Conservation (phyloP, 805 yeast species). For the Nakazawaea siamensis region DNA sequence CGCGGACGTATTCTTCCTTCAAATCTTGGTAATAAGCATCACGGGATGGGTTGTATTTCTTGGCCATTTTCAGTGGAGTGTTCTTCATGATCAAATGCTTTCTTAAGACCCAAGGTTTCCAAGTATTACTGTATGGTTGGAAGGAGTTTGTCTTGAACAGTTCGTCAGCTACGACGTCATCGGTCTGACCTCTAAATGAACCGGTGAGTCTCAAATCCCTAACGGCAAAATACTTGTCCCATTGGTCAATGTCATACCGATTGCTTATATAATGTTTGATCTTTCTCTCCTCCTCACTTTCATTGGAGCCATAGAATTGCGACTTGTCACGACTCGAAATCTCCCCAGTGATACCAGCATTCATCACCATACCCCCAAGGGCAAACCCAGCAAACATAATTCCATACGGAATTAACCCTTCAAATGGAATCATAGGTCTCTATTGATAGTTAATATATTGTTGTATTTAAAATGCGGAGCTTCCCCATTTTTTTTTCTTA, state of each 20-base stretch:
- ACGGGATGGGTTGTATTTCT: conserved; percentile 24
- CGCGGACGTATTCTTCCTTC: conserved; percentile 26
- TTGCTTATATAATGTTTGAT: conserved; percentile 46
- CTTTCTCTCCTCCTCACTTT: conserved; percentile 31
- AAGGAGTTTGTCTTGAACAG: conserved; percentile 64
- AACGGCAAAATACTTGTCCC: conserved; percentile 51
- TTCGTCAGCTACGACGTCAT: conserved; percentile 65
- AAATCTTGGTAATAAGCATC: conserved; percentile 24
- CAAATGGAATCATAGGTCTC: conserved; percentile 73
- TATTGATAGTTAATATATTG: no score
- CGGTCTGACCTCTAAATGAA: conserved; percentile 57
- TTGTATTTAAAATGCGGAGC: no score
- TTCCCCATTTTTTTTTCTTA: no score
- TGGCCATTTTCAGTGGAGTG: conserved; percentile 27
- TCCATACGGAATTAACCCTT: conserved; percentile 56
- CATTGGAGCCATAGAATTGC: conserved; percentile 21
- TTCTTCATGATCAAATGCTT: conserved; percentile 31
- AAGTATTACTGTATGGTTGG: conserved; percentile 22
- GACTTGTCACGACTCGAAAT: conserved; percentile 15
- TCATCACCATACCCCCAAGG: conserved; percentile 45
- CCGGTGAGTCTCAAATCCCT: conserved; percentile 78
- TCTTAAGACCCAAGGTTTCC: conserved; percentile 29
- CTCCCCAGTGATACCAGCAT: conserved; percentile 20
- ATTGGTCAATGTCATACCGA: conserved; percentile 43
- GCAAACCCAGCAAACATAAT: conserved; percentile 45